Base-by-base conservation (phyloP, 441 rosid genomes). In the Daphne laureola region DNA sequence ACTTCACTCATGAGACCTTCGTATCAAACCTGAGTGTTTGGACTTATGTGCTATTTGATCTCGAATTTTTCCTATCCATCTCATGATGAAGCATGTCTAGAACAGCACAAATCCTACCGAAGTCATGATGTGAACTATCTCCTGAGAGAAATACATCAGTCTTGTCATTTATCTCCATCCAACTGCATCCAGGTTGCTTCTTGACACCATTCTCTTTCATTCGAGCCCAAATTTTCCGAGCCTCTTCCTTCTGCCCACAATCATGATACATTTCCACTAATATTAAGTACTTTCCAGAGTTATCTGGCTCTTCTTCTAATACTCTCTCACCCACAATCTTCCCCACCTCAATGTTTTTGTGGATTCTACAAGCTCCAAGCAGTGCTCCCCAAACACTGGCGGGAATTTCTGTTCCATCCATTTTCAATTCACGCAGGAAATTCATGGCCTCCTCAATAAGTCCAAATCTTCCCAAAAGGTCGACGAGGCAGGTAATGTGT, bases 341-440 rank as follows among this genome's bases (percentile, higher is more conserved):
- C 43, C 66, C 73, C 48, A 68, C 43, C 40, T 59, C 17, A 4
- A 59, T 46, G 56, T 63, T 63, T 25, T 64, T 51, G 55, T 59
- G 73, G 55, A 68, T 68, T 64, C 68, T 64, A 50, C 73, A 63
- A 49, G 66, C 64, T 43, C 78, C 75, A 52, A 70, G 64, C 67
- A 73, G 53, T 46, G 80, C 74, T 59, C 76, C 77, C 76, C 72
- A 75, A 40, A 71, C 72, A 48, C 72, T 68, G 40, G 60, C 53
- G 21, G 74, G 65, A 58, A 68, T 58, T 66, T 75, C 64, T 8
- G 51, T 57, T 56, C 79, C 71, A 41, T 71, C 60, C 14, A 17
- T 55, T 43, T 54, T 68, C 61, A 75, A 68, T 63, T 68, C 58
- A 49, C 63, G 47, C 46, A 71, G 45, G 58, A 75, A 64, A 45